Conservation (phyloP, 352 stramenopile genomes). For the Hyaloperonospora arabidopsidis region DNA sequence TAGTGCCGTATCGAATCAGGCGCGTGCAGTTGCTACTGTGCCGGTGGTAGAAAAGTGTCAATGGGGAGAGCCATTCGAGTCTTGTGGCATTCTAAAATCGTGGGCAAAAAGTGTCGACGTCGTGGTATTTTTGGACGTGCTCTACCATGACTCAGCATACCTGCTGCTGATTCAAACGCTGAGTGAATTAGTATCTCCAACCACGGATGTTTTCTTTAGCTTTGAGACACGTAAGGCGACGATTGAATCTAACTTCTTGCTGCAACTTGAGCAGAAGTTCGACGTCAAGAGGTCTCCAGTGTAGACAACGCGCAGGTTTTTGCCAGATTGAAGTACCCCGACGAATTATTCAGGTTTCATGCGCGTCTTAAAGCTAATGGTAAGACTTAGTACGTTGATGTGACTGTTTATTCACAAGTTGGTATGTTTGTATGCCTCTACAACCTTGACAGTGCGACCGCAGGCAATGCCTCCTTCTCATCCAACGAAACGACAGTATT, state of each 20-base stretch:
- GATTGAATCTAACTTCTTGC: slow-evolving; percentile 37
- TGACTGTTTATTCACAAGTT: slow-evolving; percentile 16
- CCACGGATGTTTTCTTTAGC: slow-evolving; percentile 33
- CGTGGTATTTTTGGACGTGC: slow-evolving; percentile 44
- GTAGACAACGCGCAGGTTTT: slow-evolving; percentile 21
- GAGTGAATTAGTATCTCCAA: slow-evolving; percentile 16
- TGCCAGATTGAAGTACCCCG: slow-evolving; percentile 28
- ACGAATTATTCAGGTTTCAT: slow-evolving; percentile 42
- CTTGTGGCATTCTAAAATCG: slow-evolving; percentile 11
- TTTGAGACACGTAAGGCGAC: slow-evolving; percentile 37
- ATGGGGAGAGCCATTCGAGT: slow-evolving; percentile 29
- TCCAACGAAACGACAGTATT: neutral
- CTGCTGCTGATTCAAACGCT: slow-evolving; percentile 35
- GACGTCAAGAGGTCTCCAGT: slow-evolving; percentile 19
- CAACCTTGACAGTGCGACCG: slow-evolving; percentile 17
- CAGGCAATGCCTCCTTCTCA: neutral
- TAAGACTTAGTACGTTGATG: slow-evolving; percentile 9
- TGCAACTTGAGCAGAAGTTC: slow-evolving; percentile 25
- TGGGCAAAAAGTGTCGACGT: slow-evolving; percentile 31
- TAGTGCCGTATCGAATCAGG: neutral
- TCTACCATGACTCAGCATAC: slow-evolving; percentile 38
- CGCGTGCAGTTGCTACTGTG: neutral
- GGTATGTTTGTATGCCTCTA: slow-evolving; percentile 10
- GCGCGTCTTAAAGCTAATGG: slow-evolving; percentile 18
- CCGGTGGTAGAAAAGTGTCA: slow-evolving; percentile 34